Conservation (phyloP, 495 filamentous ascomycete genomes). For the Chaetomidium leptoderma region DNA sequence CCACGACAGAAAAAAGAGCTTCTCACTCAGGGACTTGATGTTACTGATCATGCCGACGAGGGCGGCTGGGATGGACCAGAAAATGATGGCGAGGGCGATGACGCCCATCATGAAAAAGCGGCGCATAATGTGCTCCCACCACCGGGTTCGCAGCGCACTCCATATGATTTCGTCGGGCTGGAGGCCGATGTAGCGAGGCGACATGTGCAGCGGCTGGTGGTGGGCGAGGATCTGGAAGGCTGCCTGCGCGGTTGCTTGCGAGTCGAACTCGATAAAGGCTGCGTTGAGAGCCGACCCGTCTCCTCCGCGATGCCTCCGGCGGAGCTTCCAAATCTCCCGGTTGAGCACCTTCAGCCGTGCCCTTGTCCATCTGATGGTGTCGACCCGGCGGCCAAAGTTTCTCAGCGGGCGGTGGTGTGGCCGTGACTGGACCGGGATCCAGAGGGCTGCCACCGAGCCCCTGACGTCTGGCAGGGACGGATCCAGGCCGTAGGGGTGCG, state of each 20-base stretch:
- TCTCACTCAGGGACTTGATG: slow-evolving; percentile 60
- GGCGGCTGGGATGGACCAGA: slow-evolving; percentile 86
- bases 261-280: slow-evolving; percentile 78
- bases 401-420: slow-evolving; percentile 46
- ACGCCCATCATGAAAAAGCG: slow-evolving; percentile 59
- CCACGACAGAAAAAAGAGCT: slow-evolving; percentile 61
- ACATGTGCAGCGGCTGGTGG: slow-evolving; percentile 76
- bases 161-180: slow-evolving; percentile 79
- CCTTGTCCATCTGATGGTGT: slow-evolving; percentile 82
- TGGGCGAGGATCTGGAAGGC: slow-evolving; percentile 80
- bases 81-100: slow-evolving; percentile 68
- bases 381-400: slow-evolving; percentile 57
- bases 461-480: slow-evolving; percentile 39
- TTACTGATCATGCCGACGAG: slow-evolving; percentile 76
- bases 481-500: slow-evolving; percentile 39
- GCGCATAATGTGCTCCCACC: slow-evolving; percentile 73
- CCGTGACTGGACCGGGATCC: slow-evolving; percentile 62
- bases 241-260: slow-evolving; percentile 69
- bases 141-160: slow-evolving; percentile 73
- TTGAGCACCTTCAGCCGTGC: slow-evolving; percentile 69
- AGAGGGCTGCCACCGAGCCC: slow-evolving; percentile 73
- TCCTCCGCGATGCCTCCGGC: slow-evolving; percentile 43
- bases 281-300: slow-evolving; percentile 53
- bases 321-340: slow-evolving; percentile 61
- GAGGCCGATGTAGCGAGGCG: slow-evolving; percentile 76